phyloP scores from a whole-genome alignment of 768 basidiomycete genomes.

The Boletus bicolor region DNA sequence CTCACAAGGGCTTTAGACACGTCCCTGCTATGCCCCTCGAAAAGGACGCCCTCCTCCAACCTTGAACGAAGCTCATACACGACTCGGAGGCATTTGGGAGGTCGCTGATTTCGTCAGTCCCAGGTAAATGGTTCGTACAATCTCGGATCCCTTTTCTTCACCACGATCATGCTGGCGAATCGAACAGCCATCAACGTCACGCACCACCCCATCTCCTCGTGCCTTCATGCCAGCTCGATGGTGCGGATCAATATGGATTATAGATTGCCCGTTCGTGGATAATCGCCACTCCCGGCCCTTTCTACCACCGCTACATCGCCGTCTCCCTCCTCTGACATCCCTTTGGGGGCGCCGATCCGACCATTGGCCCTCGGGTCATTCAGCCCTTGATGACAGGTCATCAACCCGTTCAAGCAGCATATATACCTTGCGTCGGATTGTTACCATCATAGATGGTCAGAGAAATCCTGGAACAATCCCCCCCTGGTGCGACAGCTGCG shows the following conservation, averaged over 20 bases:
- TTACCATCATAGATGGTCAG: background rate
- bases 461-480: background rate
- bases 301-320: background rate
- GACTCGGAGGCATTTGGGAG: background rate
- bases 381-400: background rate
- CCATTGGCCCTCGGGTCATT: background rate
- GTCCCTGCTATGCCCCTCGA: background rate
- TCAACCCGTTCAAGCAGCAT: background rate
- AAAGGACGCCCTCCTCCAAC: background rate
- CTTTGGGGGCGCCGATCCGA: background rate
- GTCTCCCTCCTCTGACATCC: background rate
- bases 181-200: background rate
- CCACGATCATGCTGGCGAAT: background rate
- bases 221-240: background rate
- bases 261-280: background rate
- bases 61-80: background rate
- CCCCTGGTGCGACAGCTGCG: background rate
- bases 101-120: background rate
- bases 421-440: background rate
- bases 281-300: background rate
- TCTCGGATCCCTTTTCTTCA: background rate
- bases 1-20: background rate
- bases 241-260: background rate
- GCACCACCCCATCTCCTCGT: background rate
- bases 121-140: background rate